Conservation (phyloP, 768 basidiomycete genomes). For the Phlebiopsis flavidoalba region DNA sequence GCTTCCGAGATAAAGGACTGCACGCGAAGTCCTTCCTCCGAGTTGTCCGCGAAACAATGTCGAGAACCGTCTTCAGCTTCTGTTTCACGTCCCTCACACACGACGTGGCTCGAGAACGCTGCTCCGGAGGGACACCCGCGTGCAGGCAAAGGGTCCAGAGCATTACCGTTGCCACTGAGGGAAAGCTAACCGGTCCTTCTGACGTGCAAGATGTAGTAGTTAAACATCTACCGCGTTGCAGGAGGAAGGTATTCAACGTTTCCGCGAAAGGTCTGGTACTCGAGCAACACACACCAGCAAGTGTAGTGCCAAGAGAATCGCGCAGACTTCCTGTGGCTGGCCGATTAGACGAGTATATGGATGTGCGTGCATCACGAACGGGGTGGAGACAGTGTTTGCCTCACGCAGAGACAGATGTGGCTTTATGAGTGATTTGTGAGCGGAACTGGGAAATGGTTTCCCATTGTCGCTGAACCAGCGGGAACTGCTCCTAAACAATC, state of each 20-base stretch:
- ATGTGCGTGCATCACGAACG: slow-evolving; percentile 31
- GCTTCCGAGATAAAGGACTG: slow-evolving; percentile 45
- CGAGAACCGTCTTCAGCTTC: slow-evolving; percentile 45
- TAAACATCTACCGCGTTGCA: slow-evolving; percentile 63
- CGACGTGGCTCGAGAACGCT: slow-evolving; percentile 26
- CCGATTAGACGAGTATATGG: not conserved
- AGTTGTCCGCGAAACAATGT: slow-evolving; percentile 57
- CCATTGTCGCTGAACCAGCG: slow-evolving; percentile 90
- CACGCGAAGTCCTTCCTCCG: slow-evolving; percentile 44
- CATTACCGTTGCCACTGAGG: slow-evolving; percentile 34
- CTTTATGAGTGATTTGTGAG: slow-evolving; percentile 82
- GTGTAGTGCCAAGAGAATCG: slow-evolving; percentile 77
- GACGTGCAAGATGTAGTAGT: slow-evolving; percentile 32
- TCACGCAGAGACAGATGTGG: slow-evolving; percentile 79
- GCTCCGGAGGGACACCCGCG: slow-evolving; percentile 5
- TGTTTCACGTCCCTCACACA: slow-evolving; percentile 51
- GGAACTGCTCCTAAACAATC: slow-evolving; percentile 66
- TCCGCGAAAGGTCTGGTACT: slow-evolving; percentile 73
- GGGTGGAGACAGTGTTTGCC: slow-evolving; percentile 42
- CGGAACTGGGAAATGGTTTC: slow-evolving; percentile 84
- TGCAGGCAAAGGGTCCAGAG: slow-evolving; percentile 16
- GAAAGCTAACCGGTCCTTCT: slow-evolving; percentile 6
- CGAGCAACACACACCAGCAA: too few relatives aligned
- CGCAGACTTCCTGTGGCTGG: slow-evolving; percentile 58
- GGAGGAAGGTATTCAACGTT: slow-evolving; percentile 62